Base-by-base conservation (phyloP, 1,139 yeast genomes). In the Sugiyamaella castrensis region DNA sequence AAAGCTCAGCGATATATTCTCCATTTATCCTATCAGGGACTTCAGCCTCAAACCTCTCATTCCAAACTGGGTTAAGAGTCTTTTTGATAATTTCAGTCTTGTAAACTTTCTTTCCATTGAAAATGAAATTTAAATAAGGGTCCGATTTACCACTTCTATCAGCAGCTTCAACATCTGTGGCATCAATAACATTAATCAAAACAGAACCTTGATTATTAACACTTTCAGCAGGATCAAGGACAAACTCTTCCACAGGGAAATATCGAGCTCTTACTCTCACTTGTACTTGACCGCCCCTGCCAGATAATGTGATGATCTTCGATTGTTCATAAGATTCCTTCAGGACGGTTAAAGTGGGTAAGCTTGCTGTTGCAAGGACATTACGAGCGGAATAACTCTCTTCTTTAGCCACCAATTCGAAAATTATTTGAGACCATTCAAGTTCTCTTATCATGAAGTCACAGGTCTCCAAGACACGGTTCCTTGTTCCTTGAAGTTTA, bases 101-200 rank as follows among this genome's bases (percentile, higher is more conserved):
- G 72, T 72, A 80, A 8, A 82, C 80, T 54, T 76, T 73, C 43
- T 71, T 77, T 28, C 83, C 82, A 64, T 87, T 80, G 13, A 43
- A 30, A n/a, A 12, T 37, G 62, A 88, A 68, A 60, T 70, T 79
- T 52, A 87, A 76, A 63, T 82, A 92, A 53, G 99, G 99, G 69
- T 92, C 99, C 8, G 96, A 87, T 65, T 84, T 85, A 48, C 98
- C 98, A 57, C 85, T 84, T 27, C 87, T 74, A 67, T 92, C 99
- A 26, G 92, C 94, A 11, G 96, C 76, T 44, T 84, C 79, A 54
- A 94, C 75, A 46, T 79, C 79, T n/a, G 75, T 76, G 2, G 94
- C 98, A 48, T 75, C 75, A 43, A 82, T 58, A 11, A 87, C 76
- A 34, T 77, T 79, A 31, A 89, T 74, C n/a, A 76, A 74, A 55